Evolutionary conservation across 305 asterid species (phyloP), one percentile per base, ranked within the genome.

Genomic region (Andrographis paniculata): DNA sequence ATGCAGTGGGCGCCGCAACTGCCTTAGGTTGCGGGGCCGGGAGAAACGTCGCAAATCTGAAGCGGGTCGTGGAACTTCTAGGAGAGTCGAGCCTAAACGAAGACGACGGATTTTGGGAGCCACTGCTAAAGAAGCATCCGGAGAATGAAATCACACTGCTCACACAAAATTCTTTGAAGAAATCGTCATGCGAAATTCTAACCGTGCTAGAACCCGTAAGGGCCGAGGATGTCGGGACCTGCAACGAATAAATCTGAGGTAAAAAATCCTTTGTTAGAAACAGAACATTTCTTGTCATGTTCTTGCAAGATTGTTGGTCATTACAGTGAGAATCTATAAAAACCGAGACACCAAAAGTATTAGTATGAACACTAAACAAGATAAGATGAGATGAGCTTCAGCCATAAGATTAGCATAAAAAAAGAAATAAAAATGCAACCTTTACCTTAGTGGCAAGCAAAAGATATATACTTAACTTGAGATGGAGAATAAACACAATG

Each of bases 1-100:
- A 89, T 63, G 95, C 94, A 9, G 98, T 89, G 58, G 95, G 95
- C 19, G 95, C 91, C 55, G 94, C 98, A 62, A 89, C 98, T 67
- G 98, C 98, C 16, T 77, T 63, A 73, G 98, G 95, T 45, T 79
- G 93, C 64, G 98, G 98, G 23, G 98, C 95, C 38, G 98, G 98
- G 43, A 80, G 98, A 64, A 89, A 85, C 38, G 95, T 89, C 20
- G 95, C 98, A 5, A 63, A 61, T 1, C 58, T 76, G 61, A 71
- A 71, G 44, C 73, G 71, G 62, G 86, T 85, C 19, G 40, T 63
- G 66, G 87, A 80, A 62, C 75, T 89, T 20, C 33, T 76, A 53
- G 69, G 38, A 47, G 83, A 54, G 55, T 71, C 81, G 24, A 65
- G 74, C 58, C 81, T 82, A 59, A 75, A 78, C 2, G 83, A 80